A percentile compares a stretch with the other conserved stretches of the same genome.
Evolutionary conservation across 2,329 filamentous ascomycete species (phyloP).

Genomic region (Microcyclospora pomicola): DNA sequence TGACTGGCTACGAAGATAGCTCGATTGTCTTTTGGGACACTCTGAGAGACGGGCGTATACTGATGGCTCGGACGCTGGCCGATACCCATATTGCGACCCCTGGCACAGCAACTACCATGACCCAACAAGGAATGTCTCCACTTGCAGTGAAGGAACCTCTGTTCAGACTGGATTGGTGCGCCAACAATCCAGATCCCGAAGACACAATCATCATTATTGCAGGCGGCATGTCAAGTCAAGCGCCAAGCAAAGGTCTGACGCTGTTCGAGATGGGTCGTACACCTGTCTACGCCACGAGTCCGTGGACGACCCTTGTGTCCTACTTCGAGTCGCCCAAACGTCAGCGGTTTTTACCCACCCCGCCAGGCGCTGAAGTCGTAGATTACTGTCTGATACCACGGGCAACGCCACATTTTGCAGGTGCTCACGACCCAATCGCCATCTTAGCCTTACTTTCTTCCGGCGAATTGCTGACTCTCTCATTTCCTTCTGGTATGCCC

Average conservation of each 20-base stretch:
- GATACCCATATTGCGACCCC: constrained; percentile 61
- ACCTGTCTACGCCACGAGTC: constrained; percentile 79
- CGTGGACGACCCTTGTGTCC: constrained; percentile 67
- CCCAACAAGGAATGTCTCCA: constrained; percentile 27
- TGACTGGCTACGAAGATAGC: constrained; percentile 79
- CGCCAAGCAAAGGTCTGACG: constrained; percentile 61
- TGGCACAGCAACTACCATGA: constrained; percentile 14
- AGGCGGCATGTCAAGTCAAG: constrained; percentile 58
- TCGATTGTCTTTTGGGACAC: constrained; percentile 86
- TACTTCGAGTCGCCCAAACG: constrained; percentile 68
- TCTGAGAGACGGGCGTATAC: constrained; percentile 62
- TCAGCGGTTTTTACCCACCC: constrained; percentile 58
- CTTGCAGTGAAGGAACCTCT: constrained; percentile 59
- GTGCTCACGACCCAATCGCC: constrained; percentile 81
- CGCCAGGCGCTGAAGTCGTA: constrained; percentile 59
- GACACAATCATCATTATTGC: constrained; percentile 81
- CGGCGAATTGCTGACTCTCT: constrained; percentile 78
- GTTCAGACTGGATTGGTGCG: constrained; percentile 76
- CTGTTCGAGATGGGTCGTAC: constrained; percentile 83
- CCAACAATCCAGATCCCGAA: constrained; percentile 69
- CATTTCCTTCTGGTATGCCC: constrained; percentile 80
- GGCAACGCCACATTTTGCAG: constrained; percentile 68
- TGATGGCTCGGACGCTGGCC: constrained; percentile 70
- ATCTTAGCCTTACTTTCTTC: constrained; percentile 67
- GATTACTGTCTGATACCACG: constrained; percentile 78